phyloP scores from a whole-genome alignment of 1,284 basidiomycete species.

The Tausonia pullulans region DNA sequence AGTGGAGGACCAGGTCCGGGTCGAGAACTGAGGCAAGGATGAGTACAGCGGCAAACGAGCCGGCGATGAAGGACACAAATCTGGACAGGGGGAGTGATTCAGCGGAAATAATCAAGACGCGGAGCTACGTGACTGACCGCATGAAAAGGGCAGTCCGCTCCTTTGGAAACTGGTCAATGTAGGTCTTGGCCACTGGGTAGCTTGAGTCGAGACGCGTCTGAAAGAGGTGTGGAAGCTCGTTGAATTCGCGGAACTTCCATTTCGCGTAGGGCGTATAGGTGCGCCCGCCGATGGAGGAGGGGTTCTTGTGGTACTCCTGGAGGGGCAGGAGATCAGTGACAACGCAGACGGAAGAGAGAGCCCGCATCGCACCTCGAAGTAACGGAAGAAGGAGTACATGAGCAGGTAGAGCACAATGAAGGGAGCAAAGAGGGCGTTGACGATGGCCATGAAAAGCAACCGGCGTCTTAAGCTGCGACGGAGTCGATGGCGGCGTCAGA shows the following conservation, averaged over 20 bases:
- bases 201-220: constrained; percentile 72
- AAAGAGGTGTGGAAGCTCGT: constrained; percentile 92
- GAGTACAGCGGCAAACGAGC: constrained; percentile 90
- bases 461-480: constrained; percentile 57
- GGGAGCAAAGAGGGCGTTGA: constrained; percentile 90
- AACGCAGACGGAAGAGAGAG: not conserved
- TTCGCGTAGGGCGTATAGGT: constrained; percentile 88
- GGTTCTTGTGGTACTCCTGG: constrained; percentile 93
- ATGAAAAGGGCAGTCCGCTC: constrained; percentile 80
- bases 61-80: constrained; percentile 90
- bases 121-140: constrained; percentile 45
- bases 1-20: constrained; percentile 80
- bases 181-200: constrained; percentile 81
- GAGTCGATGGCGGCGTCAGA: not conserved
- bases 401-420: constrained; percentile 95
- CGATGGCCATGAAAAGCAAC: constrained; percentile 89
- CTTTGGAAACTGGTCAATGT: constrained; percentile 95
- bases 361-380: constrained; percentile 67
- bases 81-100: constrained; percentile 34
- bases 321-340: not conserved
- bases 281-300: constrained; percentile 80
- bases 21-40: constrained; percentile 82
- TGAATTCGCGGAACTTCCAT: constrained; percentile 99
- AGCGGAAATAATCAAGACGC: not conserved
- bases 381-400: constrained; percentile 98